These are phyloP conservation scores for Clarkia xantiana DNA, from an alignment of 345 rosid genomes.

Conservation along the genomic window DNA sequence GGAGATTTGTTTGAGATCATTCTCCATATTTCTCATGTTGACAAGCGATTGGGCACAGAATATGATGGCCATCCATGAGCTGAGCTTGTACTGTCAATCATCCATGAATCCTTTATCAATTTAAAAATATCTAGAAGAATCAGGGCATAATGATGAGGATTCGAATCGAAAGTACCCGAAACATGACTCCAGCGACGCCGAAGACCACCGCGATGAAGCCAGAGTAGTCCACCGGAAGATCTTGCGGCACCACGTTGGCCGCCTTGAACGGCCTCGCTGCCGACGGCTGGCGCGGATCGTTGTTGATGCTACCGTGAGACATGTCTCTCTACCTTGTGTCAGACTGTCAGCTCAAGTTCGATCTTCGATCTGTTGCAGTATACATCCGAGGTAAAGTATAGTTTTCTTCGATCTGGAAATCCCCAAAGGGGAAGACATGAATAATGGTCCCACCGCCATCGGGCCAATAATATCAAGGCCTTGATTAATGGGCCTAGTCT, in stretches of 20 bases:
- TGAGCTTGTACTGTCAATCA: constrained; percentile 62
- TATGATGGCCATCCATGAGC: constrained; percentile 94
- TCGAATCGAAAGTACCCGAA: constrained; percentile 33
- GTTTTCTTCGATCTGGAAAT: too few species aligned
- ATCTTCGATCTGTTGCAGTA: too few species aligned
- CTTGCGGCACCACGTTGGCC: constrained; percentile 42
- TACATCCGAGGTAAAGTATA: too few species aligned
- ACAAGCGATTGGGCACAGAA: constrained; percentile 88
- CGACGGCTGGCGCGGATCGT: constrained; percentile 78
- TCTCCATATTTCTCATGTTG: constrained; percentile 78
- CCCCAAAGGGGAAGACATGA: neutral
- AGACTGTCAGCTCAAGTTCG: too few species aligned
- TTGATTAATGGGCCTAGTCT: too few species aligned
- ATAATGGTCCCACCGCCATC: too few species aligned
- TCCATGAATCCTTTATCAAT: neutral
- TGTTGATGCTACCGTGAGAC: constrained; percentile 29
- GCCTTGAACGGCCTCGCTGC: constrained; percentile 58
- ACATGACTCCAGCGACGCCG: constrained; percentile 90
- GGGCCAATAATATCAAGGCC: too few species aligned
- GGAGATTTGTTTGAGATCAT: constrained; percentile 90
- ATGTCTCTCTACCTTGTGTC: constrained; percentile 13
- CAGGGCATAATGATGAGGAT: too few species aligned
- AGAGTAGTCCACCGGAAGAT: constrained; percentile 88
- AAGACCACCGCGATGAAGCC: constrained; percentile 87
- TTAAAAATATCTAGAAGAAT: neutral